Evolutionary conservation across 1,139 yeast genomes (phyloP).

Genomic region (Casaregolazyma suthepensis): DNA sequence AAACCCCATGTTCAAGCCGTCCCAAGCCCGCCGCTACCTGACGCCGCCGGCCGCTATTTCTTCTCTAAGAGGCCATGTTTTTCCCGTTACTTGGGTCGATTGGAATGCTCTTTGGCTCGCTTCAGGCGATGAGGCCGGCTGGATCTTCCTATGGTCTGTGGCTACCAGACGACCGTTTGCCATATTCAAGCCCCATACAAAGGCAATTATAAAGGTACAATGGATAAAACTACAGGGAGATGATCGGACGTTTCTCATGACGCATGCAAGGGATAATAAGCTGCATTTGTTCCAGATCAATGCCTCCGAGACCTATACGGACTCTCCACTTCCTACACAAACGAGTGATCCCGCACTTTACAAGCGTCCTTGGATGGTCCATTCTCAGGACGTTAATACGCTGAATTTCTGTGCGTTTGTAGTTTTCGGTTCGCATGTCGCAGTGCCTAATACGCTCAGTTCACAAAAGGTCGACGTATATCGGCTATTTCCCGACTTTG

Average conservation of each 20-base stretch:
- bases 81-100: conserved; percentile 24
- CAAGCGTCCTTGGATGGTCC: conserved; percentile 32
- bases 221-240: conserved; percentile 19
- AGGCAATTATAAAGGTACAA: conserved; percentile 27
- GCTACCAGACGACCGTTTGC: conserved; percentile 32
- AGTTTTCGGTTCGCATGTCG: conserved; percentile 21
- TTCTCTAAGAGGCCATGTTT: conserved; percentile 29
- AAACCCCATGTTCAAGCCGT: background rate
- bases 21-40: background rate
- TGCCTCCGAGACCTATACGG: conserved; percentile 12
- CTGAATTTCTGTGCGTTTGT: conserved; percentile 36
- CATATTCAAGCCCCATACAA: conserved; percentile 33
- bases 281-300: conserved; percentile 25
- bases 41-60: conserved; percentile 15
- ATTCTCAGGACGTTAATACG: conserved; percentile 35
- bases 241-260: conserved; percentile 20
- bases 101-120: conserved; percentile 19
- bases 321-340: conserved; percentile 15
- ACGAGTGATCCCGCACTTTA: conserved; percentile 17
- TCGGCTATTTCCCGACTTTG: conserved; percentile 15
- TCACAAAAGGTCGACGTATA: conserved; percentile 35
- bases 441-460: conserved; percentile 35
- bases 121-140: conserved; percentile 37
- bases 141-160: conserved; percentile 35
- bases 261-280: conserved; percentile 38